Conservation (phyloP, 108 stramenopile genomes). For the Cyclotella cryptica region DNA sequence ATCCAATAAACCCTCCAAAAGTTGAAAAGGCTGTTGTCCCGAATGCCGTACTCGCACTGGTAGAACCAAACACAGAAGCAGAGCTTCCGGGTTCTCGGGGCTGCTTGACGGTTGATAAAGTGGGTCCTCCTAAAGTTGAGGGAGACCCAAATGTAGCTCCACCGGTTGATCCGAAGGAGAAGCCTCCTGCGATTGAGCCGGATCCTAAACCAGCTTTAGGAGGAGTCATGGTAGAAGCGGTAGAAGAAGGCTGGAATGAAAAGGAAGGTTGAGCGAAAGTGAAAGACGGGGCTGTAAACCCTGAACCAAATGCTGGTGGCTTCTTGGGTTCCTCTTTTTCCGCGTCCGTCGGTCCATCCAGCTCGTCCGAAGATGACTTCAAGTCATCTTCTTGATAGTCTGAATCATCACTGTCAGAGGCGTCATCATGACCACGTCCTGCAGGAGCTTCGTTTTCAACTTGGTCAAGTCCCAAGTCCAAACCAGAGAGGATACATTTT, state of each 20-base stretch:
- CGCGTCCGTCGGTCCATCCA: background rate
- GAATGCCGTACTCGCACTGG: background rate
- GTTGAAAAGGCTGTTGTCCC: background rate
- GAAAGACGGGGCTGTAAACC: conserved; percentile 36
- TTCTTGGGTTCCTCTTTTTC: conserved; percentile 1
- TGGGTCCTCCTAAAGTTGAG: conserved; percentile 49
- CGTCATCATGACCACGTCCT: conserved; percentile 8
- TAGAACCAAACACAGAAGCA: conserved; percentile 6
- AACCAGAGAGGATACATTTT: conserved; percentile 35
- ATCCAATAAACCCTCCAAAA: conserved; percentile 48
- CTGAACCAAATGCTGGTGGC: conserved; percentile 42
- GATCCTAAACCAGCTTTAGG: conserved; percentile 11
- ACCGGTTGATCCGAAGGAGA: conserved; percentile 24
- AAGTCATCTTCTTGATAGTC: conserved; percentile 30
- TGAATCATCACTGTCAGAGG: conserved; percentile 26
- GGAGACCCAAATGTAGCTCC: conserved; percentile 43
- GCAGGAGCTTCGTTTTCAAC: conserved; percentile 8
- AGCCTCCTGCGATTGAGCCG: conserved; percentile 9
- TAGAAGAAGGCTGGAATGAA: conserved; percentile 3
- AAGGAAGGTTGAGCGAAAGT: conserved; percentile 26
- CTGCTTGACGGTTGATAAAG: conserved; percentile 1
- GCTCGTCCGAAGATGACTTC: conserved; percentile 29
- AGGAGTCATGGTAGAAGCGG: background rate
- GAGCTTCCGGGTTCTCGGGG: background rate
- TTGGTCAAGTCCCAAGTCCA: conserved; percentile 42